phyloP scores from a whole-genome alignment of 257 asterid genomes.

The Solanum corneliomulleri region DNA sequence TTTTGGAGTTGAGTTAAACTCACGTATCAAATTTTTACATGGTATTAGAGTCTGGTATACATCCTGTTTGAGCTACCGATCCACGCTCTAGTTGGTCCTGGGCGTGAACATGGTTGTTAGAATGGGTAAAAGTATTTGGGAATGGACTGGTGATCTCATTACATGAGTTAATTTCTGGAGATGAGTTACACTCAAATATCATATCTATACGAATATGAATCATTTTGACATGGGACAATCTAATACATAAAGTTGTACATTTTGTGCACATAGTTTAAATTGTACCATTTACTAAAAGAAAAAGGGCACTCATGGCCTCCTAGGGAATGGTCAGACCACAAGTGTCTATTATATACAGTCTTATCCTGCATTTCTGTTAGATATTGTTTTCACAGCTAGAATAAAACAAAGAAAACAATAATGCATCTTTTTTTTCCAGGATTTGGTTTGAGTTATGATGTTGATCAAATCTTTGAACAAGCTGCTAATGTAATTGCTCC shows the following conservation, averaged over 20 bases:
- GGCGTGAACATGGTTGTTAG: neutral
- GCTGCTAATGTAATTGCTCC: neutral
- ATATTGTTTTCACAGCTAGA: neutral
- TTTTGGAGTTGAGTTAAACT: too few relatives aligned
- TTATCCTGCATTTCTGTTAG: neutral
- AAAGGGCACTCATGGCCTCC: too few relatives aligned
- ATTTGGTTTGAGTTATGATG: neutral
- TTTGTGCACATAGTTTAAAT: neutral
- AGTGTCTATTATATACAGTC: neutral
- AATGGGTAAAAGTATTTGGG: neutral
- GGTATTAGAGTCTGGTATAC: too few relatives aligned
- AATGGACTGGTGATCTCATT: neutral
- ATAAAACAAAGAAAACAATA: neutral
- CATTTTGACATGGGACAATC: neutral
- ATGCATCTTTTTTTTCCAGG: neutral
- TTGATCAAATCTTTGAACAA: neutral
- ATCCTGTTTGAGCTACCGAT: too few relatives aligned
- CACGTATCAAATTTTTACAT: too few relatives aligned
- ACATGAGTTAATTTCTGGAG: neutral
- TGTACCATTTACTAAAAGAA: neutral
- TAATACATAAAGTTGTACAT: neutral
- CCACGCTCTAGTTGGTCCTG: neutral
- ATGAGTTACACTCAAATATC: rapidly evolving
- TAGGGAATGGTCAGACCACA: neutral
- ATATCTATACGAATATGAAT: neutral